A percentile compares a stretch with the other conserved stretches of the same genome.
Conservation (phyloP, 176 grass and related monocot genomes). For the Oryza meyeriana region DNA sequence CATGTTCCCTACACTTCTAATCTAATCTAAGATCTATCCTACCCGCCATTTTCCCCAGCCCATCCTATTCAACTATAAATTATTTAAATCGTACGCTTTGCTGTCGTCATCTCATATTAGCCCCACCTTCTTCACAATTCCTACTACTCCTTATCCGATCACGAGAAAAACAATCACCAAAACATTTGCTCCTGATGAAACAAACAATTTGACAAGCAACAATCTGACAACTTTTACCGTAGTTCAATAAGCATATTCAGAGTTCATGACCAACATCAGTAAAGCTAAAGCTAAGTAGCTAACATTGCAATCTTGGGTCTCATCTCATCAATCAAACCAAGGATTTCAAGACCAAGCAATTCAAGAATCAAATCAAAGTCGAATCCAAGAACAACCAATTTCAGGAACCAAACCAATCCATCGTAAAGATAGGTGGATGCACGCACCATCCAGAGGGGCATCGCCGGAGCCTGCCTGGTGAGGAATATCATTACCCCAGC, state of each 20-base stretch:
- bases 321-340: neutral
- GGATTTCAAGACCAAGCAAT: neutral
- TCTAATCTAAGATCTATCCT: constrained; percentile 32
- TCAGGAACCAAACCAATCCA: neutral
- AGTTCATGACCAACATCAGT: constrained; percentile 21
- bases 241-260: constrained; percentile 25
- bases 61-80: neutral
- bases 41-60: neutral
- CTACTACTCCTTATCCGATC: constrained; percentile 18
- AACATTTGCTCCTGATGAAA: neutral
- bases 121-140: constrained; percentile 17
- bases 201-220: neutral
- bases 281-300: neutral
- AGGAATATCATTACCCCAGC: too few relatives aligned
- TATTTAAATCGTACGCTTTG: constrained; percentile 24
- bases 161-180: neutral
- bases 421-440: neutral
- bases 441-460: constrained; percentile 75
- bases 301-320: neutral
- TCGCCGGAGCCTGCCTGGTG: constrained; percentile 50
- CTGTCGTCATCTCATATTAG: constrained; percentile 29
- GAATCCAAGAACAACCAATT: neutral
- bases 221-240: constrained; percentile 28
- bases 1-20: constrained; percentile 6
- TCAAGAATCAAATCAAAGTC: neutral